Base-by-base conservation (phyloP, 2,329 filamentous ascomycete genomes). In the Fusarium setosum region DNA sequence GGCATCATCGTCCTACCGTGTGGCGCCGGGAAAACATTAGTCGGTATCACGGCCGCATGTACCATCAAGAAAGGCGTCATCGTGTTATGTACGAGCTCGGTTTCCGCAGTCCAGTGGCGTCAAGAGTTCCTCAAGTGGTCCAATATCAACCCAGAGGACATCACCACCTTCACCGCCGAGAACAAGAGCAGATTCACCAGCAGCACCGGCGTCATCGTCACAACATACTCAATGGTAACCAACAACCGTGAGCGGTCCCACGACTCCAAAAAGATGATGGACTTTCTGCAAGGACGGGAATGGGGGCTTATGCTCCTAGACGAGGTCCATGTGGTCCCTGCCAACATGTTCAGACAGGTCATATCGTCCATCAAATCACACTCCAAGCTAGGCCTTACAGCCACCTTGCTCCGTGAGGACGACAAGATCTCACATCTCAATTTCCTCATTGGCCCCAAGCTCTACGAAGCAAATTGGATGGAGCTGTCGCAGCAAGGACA, bases 391-490 rank as follows among this genome's bases (percentile, higher is more conserved):
- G 94, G 94, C 11, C 81, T 97, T 31, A 97, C 94, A 1, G 94
- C 94, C 1, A 97, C 94, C 0, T 81, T 97, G 18, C 87, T 97
- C 29, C 88, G 94, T 80, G 94, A 97, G 77, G 94, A 97, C 74
- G 93, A 97, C 82, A 97, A 97, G 80, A 97, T 97, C 73, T 91
- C 91, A 38, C 93, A 97, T 81, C 80, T 97, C 40, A 97, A 97
- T 75, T 97, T 97, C 75, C 81, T 97, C 56, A 97, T 97, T 70
- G 94, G 94, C 0, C 94, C 94, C 0, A 97, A 97, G 76, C 82
- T 97, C 1, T 97, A 96, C 76, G 94, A 97, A 78, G 94, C 94
- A 26, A 97, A 97, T 75, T 97, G 94, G 94, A 96, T 97, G 88
- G 94, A 97, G 76, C 85, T 97, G 31, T 94, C 93, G 4, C 91